phyloP scores from a whole-genome alignment of 495 filamentous ascomycete species.

The Bacidia rubella region DNA sequence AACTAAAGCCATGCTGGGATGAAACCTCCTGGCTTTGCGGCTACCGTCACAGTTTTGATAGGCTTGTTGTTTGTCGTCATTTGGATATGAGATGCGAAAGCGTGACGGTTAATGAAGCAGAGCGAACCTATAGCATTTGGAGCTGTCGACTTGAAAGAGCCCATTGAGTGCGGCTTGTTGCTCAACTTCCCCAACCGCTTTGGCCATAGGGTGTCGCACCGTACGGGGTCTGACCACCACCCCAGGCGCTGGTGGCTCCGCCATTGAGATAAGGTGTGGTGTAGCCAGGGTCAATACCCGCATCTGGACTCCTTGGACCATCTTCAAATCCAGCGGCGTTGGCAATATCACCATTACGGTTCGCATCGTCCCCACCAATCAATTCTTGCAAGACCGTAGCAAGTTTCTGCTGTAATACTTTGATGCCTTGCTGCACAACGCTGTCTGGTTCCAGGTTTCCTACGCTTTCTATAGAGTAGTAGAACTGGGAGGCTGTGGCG shows the following conservation, averaged over 20 bases:
- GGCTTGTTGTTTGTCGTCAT: too few species aligned
- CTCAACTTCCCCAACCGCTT: slow-evolving; percentile 16
- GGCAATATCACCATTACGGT: slow-evolving; percentile 36
- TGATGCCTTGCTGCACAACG: slow-evolving; percentile 80
- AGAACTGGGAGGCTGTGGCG: slow-evolving; percentile 70
- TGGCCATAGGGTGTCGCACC: slow-evolving; percentile 43
- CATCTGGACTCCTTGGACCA: slow-evolving; percentile 29
- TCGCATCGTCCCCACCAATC: slow-evolving; percentile 34
- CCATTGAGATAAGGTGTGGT: slow-evolving; percentile 60
- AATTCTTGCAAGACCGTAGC: slow-evolving; percentile 71
- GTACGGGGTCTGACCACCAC: slow-evolving; percentile 60
- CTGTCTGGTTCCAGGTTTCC: slow-evolving; percentile 76
- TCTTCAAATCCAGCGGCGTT: slow-evolving; percentile 46
- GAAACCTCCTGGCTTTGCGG: too few species aligned
- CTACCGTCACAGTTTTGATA: too few species aligned
- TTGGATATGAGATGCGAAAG: too few species aligned
- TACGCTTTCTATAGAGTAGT: slow-evolving; percentile 81
- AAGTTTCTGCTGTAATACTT: slow-evolving; percentile 78
- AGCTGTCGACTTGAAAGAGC: too few species aligned
- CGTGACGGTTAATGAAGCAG: too few species aligned
- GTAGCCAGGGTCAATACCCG: slow-evolving; percentile 49
- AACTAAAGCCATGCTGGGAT: too few species aligned
- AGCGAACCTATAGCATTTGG: too few species aligned
- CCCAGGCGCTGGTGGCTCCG: slow-evolving; percentile 49
- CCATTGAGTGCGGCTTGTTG: too few species aligned